Evolutionary conservation across 1,284 basidiomycete species (phyloP).

Genomic region (Blastosporella zonata): DNA sequence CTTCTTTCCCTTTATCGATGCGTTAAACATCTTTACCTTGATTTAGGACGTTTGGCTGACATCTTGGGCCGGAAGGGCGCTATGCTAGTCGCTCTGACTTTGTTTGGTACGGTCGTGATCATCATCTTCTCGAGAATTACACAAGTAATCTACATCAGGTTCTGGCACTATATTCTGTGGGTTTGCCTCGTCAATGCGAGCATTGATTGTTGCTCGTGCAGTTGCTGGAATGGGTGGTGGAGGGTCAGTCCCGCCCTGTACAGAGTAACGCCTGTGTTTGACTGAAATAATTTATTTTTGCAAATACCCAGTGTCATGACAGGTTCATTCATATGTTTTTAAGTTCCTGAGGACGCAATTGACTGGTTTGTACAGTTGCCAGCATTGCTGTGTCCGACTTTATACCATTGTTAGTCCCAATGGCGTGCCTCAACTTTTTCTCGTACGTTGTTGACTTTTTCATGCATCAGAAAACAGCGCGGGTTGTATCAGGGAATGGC

Average conservation of each 20-base stretch:
- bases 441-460: constrained; percentile 9
- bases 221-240: constrained; percentile 91
- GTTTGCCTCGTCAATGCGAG: constrained; percentile 78
- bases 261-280: constrained; percentile 17
- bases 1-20: constrained; percentile 15
- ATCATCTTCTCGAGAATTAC: constrained; percentile 2
- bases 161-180: constrained; percentile 82
- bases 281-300: constrained; percentile 20
- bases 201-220: constrained; percentile 77
- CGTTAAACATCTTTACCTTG: constrained; percentile 21
- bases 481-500: constrained; percentile 88
- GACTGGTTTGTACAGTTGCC: constrained; percentile 50
- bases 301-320: constrained; percentile 67
- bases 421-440: background rate
- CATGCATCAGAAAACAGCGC: constrained; percentile 63
- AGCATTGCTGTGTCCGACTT: constrained; percentile 77
- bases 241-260: constrained; percentile 49
- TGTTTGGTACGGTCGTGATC: constrained; percentile 61
- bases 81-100: constrained; percentile 74
- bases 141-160: constrained; percentile 41
- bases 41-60: constrained; percentile 77
- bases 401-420: constrained; percentile 70
- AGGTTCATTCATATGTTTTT: constrained; percentile 43
- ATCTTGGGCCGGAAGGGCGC: constrained; percentile 84
- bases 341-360: constrained; percentile 16